These are phyloP conservation scores for Eucalyptus cloeziana DNA, from an alignment of 345 rosid species.

Conservation along the genomic window DNA sequence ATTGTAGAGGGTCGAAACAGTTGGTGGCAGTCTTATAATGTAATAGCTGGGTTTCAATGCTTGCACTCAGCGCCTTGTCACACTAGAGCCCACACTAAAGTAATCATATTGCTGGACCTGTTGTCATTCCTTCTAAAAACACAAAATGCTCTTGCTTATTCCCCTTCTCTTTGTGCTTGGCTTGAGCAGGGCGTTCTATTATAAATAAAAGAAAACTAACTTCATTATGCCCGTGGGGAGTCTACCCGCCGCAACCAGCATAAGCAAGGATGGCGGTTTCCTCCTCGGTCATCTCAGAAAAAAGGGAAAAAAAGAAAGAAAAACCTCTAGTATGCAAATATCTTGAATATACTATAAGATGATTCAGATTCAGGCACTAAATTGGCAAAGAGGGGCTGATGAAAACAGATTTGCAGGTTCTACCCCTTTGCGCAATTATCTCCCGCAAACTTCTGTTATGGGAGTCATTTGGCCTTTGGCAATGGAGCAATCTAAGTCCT, in stretches of 20 bases:
- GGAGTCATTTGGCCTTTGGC: slow-evolving; percentile 11
- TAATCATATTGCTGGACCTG: background rate
- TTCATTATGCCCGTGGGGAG: background rate
- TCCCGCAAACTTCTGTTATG: slow-evolving; percentile 24
- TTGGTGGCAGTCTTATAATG: background rate
- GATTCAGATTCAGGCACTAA: background rate
- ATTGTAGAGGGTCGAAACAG: background rate
- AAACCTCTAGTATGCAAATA: background rate
- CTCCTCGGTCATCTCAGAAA: background rate
- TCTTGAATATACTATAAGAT: background rate
- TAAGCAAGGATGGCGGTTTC: background rate
- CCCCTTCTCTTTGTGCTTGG: background rate
- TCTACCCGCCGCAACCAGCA: background rate
- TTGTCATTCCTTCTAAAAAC: background rate
- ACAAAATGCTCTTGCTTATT: background rate
- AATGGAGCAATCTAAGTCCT: slow-evolving; percentile 16
- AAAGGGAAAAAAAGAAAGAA: background rate
- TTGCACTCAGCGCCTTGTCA: background rate
- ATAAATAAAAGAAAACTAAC: no score
- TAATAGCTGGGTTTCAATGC: background rate
- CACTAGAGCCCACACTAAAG: background rate
- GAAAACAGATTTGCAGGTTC: background rate
- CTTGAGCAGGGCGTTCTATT: background rate
- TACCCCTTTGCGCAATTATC: background rate
- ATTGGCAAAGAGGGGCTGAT: background rate